Evolutionary conservation across 305 asterid genomes (phyloP).

Genomic region (Plantago coronopus): DNA sequence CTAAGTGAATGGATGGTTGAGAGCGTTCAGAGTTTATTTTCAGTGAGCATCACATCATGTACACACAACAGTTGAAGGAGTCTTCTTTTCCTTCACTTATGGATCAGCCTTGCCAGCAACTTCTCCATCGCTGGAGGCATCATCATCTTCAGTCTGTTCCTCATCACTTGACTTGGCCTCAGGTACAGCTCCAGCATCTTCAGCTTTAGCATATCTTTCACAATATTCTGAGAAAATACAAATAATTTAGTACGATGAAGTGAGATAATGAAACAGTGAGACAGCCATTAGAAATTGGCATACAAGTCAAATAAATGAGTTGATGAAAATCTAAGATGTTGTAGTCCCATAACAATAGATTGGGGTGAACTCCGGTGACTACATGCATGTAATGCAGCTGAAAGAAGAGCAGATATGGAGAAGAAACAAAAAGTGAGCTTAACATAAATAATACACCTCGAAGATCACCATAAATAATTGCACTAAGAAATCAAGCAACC

Average conservation of each 20-base stretch:
- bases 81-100: constrained; percentile 30
- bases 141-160: constrained; percentile 66
- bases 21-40: constrained; percentile 32
- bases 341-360: background rate
- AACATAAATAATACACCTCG: background rate
- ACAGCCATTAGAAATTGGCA: background rate
- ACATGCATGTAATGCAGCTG: background rate
- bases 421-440: background rate
- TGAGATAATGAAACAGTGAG: background rate
- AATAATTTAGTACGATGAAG: constrained; percentile 7
- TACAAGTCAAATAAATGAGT: background rate
- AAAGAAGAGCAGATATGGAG: background rate
- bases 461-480: background rate
- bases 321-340: background rate
- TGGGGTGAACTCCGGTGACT: background rate
- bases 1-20: constrained; percentile 26
- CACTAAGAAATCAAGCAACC: background rate
- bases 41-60: constrained; percentile 36
- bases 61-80: constrained; percentile 34
- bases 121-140: constrained; percentile 65
- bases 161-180: constrained; percentile 71
- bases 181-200: constrained; percentile 65
- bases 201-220: constrained; percentile 72
- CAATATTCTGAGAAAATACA: constrained; percentile 52
- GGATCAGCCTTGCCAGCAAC: constrained; percentile 74